phyloP scores from a whole-genome alignment of 106 monocot species.

The Posidonia australis region DNA sequence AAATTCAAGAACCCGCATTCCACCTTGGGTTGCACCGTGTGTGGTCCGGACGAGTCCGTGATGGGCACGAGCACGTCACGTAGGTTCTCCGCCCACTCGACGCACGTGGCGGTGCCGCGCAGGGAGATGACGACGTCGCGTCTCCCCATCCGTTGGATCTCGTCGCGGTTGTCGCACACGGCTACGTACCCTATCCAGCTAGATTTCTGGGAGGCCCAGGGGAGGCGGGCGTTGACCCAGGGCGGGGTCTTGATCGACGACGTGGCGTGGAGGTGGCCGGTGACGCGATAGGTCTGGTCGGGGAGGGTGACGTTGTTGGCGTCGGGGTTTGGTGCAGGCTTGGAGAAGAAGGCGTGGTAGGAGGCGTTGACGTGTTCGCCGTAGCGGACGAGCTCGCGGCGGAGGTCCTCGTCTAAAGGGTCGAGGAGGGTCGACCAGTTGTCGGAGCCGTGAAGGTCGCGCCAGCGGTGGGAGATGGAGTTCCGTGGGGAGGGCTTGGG shows the following conservation, averaged over 20 bases:
- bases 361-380: constrained; percentile 43
- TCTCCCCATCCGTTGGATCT: too few species aligned
- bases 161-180: too few species aligned
- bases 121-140: too few species aligned
- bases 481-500: neutral
- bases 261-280: constrained; percentile 35
- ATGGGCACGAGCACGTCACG: constrained; percentile 16
- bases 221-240: constrained; percentile 9
- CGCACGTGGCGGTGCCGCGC: too few species aligned
- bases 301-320: constrained; percentile 13
- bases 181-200: too few species aligned
- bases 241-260: constrained; percentile 13
- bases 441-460: constrained; percentile 29
- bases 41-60: constrained; percentile 2
- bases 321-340: constrained; percentile 24
- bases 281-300: constrained; percentile 30
- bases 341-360: constrained; percentile 39
- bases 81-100: too few species aligned
- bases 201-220: constrained; percentile 16
- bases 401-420: constrained; percentile 47
- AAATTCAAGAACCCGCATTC: constrained; percentile 55
- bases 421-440: constrained; percentile 57
- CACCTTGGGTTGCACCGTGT: constrained; percentile 41
- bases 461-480: constrained; percentile 3
- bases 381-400: constrained; percentile 56